Evolutionary conservation across 805 yeast genomes (phyloP), one percentile per base, ranked within the genome.

Genomic region (Metschnikowia borealis): DNA sequence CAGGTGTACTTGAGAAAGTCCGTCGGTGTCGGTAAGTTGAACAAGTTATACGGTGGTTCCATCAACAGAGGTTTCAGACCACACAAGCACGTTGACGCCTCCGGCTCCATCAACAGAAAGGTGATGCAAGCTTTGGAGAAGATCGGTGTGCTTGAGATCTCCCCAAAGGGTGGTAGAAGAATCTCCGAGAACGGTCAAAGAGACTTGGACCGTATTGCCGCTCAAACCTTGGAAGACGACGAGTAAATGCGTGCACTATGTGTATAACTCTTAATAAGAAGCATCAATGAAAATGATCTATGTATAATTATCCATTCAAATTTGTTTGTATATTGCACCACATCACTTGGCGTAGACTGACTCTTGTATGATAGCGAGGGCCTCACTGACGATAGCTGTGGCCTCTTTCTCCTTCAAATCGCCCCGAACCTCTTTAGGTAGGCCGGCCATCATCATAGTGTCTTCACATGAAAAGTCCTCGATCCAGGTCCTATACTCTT

Each of bases 131-230:
- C 98, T 70, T 88, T 94, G 73, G 97, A 91, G 85, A 91, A 92
- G 84, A 87, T 94, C 62, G 98, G 98, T 77, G 89, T 94, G 66
- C 81, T 94, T 67, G 99, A 92, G 82, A 82, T 87, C 75, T 84
- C 96, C 74, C 88, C 90, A 79, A 89, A 89, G 81, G 97, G 97
- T 77, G 99, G 99, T 79, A 94, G 99, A 86, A 89, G 91, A 80
- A 89, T 94, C 85, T 87, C 97, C 61, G 97, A 89, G 76, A 88
- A 90, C 81, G 99, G 99, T 77, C 98, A 92, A 83, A 91, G 99
- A 89, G 99, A 94, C 83, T 87, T 94, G 82, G 99, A 94, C 83
- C 97, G 99, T 86, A 92, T 92, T 78, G 98, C 98, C 74, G 96
- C 96, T 77, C 96, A 90, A 82, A 89, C 96, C 75, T 84, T 88